Percentiles rank a stretch among this genome's conserved stretches.
These are phyloP conservation scores for Serendipita sp. DNA, from an alignment of 768 basidiomycete genomes.

Conservation along the genomic window DNA sequence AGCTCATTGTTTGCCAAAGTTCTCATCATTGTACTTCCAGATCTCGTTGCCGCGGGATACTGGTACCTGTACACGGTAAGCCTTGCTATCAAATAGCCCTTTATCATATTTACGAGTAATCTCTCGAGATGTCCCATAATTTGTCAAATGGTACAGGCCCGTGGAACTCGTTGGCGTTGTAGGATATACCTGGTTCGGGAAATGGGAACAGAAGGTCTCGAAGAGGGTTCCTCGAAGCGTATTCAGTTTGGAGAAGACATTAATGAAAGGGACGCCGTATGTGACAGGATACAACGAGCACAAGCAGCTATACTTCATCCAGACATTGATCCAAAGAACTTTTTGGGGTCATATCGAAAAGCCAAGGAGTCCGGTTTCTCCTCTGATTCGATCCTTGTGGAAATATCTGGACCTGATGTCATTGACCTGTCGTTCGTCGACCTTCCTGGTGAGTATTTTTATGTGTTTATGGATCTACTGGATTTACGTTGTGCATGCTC, in stretches of 20 bases:
- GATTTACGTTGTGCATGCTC: background rate
- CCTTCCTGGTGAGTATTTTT: background rate
- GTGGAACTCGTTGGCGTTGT: background rate
- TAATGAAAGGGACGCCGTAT: background rate
- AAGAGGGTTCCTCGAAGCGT: background rate
- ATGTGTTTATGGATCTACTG: background rate
- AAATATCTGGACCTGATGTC: background rate
- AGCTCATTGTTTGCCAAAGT: background rate
- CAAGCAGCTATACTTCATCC: slow-evolving; percentile 3
- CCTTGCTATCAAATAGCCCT: background rate
- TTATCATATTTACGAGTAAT: background rate
- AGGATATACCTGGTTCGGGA: background rate
- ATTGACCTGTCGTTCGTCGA: slow-evolving; percentile 2
- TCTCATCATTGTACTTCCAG: background rate
- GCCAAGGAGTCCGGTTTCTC: background rate
- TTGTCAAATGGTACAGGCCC: background rate
- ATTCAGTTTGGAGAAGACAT: background rate
- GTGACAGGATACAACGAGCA: background rate
- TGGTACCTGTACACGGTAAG: background rate
- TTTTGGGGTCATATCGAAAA: background rate
- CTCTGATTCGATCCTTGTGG: background rate
- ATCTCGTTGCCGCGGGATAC: background rate
- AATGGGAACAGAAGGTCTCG: background rate
- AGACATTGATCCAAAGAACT: background rate
- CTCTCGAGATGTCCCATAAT: background rate